phyloP scores from a whole-genome alignment of 108 stramenopile species.

The Skeletonema marinoi region DNA sequence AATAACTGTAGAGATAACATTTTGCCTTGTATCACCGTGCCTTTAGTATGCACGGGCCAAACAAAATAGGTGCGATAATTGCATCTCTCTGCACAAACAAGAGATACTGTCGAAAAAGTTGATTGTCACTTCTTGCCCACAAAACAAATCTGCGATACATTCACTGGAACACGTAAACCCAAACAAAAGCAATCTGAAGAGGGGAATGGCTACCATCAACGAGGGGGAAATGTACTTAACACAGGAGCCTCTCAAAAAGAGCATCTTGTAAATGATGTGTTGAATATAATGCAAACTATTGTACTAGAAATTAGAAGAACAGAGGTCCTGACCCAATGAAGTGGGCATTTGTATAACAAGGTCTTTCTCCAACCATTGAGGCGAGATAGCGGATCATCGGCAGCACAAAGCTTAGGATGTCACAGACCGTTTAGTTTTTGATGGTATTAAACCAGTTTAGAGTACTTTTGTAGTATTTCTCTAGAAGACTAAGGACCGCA shows the following conservation, averaged over 20 bases:
- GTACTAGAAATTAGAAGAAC: slow-evolving; percentile 6
- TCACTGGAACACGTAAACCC: too few species aligned
- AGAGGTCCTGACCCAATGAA: slow-evolving; percentile 15
- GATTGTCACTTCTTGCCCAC: too few species aligned
- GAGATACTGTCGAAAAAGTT: too few species aligned
- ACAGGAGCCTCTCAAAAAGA: too few species aligned
- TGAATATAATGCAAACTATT: slow-evolving; percentile 4
- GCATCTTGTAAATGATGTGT: background rate
- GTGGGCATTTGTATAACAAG: slow-evolving; percentile 36
- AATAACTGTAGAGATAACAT: too few species aligned
- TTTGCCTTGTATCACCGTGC: too few species aligned
- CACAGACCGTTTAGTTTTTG: slow-evolving; percentile 36
- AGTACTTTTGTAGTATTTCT: slow-evolving; percentile 11
- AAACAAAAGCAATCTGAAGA: too few species aligned
- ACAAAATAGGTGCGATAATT: too few species aligned
- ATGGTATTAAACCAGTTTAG: background rate
- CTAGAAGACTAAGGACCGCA: background rate
- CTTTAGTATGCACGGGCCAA: too few species aligned
- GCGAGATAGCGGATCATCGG: slow-evolving; percentile 48
- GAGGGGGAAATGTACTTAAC: background rate
- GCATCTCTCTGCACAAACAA: too few species aligned
- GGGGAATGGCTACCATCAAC: too few species aligned
- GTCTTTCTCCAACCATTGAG: slow-evolving; percentile 29
- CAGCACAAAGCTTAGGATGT: slow-evolving; percentile 55
- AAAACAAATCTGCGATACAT: too few species aligned